Conservation (phyloP, 805 yeast species). For the Candida dendrica region DNA sequence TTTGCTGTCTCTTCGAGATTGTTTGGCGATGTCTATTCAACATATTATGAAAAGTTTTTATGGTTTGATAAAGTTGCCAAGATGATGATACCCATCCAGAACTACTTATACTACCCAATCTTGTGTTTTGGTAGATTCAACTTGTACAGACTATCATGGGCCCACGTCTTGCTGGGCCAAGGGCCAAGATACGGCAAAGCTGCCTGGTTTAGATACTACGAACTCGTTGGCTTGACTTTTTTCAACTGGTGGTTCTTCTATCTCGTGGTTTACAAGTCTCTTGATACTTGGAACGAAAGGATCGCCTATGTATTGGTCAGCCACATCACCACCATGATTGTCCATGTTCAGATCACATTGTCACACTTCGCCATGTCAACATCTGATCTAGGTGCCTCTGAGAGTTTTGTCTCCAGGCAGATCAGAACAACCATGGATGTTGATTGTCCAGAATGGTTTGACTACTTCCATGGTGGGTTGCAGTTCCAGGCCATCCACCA, state of each 20-base stretch:
- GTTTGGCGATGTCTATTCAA: constrained; percentile 65
- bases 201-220: constrained; percentile 81
- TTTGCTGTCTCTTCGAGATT: constrained; percentile 76
- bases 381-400: constrained; percentile 73
- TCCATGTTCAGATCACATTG: constrained; percentile 88
- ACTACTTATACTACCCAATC: constrained; percentile 69
- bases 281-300: constrained; percentile 48
- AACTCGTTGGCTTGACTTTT: constrained; percentile 57
- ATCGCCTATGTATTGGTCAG: constrained; percentile 61
- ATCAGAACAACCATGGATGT: constrained; percentile 92
- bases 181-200: constrained; percentile 81
- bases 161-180: constrained; percentile 60
- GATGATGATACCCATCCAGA: constrained; percentile 53
- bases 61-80: constrained; percentile 65
- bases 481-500: constrained; percentile 92
- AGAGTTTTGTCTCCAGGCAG: constrained; percentile 74
- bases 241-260: constrained; percentile 84
- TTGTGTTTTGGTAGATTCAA: constrained; percentile 81
- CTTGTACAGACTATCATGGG: constrained; percentile 76
- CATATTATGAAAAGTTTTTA: constrained; percentile 64
- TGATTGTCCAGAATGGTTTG: constrained; percentile 89
- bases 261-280: constrained; percentile 40
- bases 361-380: constrained; percentile 94
- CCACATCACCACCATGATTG: constrained; percentile 79
- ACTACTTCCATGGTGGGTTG: constrained; percentile 84